These are phyloP conservation scores for Dacryopinax primogenitus DNA, from an alignment of 768 basidiomycete genomes.

Conservation along the genomic window DNA sequence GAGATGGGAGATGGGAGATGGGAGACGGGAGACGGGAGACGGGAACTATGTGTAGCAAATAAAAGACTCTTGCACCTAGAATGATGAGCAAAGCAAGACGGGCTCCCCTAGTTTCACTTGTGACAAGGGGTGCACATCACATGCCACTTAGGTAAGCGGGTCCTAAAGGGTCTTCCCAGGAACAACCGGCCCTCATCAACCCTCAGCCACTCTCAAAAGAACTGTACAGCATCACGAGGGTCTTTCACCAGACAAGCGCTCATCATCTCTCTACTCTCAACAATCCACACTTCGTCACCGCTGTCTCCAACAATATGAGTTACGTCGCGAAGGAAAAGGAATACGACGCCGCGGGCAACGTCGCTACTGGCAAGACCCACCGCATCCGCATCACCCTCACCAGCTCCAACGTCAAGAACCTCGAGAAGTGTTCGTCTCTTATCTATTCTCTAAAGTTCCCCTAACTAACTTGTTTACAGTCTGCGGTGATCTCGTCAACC, in stretches of 20 bases:
- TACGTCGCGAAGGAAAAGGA: slow-evolving; percentile 99
- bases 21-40: too few relatives aligned
- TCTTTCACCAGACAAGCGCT: background rate
- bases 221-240: background rate
- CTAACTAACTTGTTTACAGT: slow-evolving; percentile 39
- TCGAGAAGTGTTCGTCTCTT: slow-evolving; percentile 78
- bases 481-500: slow-evolving; percentile 90
- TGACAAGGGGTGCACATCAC: too few relatives aligned
- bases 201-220: too few relatives aligned
- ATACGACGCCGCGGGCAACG: slow-evolving; percentile 85
- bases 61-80: too few relatives aligned
- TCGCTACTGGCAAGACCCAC: slow-evolving; percentile 85
- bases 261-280: background rate
- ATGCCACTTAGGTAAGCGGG: too few relatives aligned
- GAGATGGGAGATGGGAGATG: too few relatives aligned
- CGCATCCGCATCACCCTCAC: slow-evolving; percentile 99
- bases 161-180: too few relatives aligned
- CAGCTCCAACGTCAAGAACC: slow-evolving; percentile 91
- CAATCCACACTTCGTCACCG: slow-evolving; percentile 16
- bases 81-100: too few relatives aligned
- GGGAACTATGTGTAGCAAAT: too few relatives aligned
- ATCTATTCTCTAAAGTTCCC: background rate
- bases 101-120: too few relatives aligned
- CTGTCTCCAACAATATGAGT: slow-evolving; percentile 53
- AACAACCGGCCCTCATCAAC: background rate